These are phyloP conservation scores for Dimocarpus longan DNA, from an alignment of 345 rosid species.

Conservation along the genomic window DNA sequence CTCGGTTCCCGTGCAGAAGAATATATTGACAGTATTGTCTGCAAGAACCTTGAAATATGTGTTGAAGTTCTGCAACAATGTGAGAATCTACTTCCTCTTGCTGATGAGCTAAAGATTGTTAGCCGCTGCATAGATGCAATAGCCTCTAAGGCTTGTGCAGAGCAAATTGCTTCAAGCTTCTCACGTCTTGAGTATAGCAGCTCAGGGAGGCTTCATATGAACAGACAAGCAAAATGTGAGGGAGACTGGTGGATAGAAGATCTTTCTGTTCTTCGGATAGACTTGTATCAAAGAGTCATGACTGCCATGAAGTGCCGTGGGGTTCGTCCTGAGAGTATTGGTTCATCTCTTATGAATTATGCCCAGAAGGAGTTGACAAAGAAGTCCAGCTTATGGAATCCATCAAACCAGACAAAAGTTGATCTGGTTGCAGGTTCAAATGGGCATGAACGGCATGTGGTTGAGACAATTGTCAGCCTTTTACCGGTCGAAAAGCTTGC, in stretches of 20 bases:
- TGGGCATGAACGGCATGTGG: slow-evolving; percentile 71
- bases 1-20: slow-evolving; percentile 89
- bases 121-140: slow-evolving; percentile 87
- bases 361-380: slow-evolving; percentile 92
- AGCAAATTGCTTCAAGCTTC: slow-evolving; percentile 96
- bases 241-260: slow-evolving; percentile 99
- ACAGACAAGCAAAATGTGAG: slow-evolving; percentile 72
- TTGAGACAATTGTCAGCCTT: slow-evolving; percentile 80
- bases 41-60: slow-evolving; percentile 87
- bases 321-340: slow-evolving; percentile 94
- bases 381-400: slow-evolving; percentile 68
- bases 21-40: slow-evolving; percentile 78
- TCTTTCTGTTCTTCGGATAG: slow-evolving; percentile 78
- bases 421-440: slow-evolving; percentile 46
- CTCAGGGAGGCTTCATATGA: slow-evolving; percentile 98
- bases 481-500: slow-evolving; percentile 89
- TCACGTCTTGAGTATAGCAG: slow-evolving; percentile 95
- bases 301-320: slow-evolving; percentile 96
- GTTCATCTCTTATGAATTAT: slow-evolving; percentile 78
- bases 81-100: slow-evolving; percentile 86
- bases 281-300: slow-evolving; percentile 78
- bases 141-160: slow-evolving; percentile 88
- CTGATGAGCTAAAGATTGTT: slow-evolving; percentile 80
- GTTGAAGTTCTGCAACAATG: slow-evolving; percentile 89
- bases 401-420: slow-evolving; percentile 49